Evolutionary conservation across 768 basidiomycete genomes (phyloP).

Genomic region (Pleurotus tuoliensis): DNA sequence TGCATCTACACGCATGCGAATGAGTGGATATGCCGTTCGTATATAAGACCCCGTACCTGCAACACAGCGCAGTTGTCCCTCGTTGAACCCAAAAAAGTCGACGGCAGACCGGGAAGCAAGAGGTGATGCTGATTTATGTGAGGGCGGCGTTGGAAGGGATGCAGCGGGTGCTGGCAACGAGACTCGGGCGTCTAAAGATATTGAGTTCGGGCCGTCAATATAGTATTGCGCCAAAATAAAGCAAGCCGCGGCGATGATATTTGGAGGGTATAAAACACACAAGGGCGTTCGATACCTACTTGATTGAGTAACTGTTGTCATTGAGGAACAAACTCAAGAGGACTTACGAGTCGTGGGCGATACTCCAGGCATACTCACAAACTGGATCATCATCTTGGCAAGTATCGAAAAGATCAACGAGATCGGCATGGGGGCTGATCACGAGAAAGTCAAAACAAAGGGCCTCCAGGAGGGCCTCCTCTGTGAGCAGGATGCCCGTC

Average conservation of each 20-base stretch:
- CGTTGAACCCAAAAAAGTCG: conserved; percentile 62
- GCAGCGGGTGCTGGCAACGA: conserved; percentile 67
- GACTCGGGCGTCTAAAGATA: conserved; percentile 72
- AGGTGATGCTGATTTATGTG: conserved; percentile 69
- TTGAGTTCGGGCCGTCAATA: conserved; percentile 67
- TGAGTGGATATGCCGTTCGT: not conserved
- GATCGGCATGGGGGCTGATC: conserved; percentile 69
- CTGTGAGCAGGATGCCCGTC: conserved; percentile 62
- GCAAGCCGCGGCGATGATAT: conserved; percentile 73
- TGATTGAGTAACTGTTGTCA: conserved; percentile 9
- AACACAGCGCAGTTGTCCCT: conserved; percentile 52
- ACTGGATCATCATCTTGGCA: conserved; percentile 42
- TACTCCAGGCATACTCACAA: conserved; percentile 80
- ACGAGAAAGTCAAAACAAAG: conserved; percentile 85
- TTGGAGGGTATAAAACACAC: conserved; percentile 66
- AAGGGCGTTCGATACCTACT: conserved; percentile 75
- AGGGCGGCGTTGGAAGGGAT: conserved; percentile 78
- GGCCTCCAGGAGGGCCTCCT: conserved; percentile 77
- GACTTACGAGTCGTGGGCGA: conserved; percentile 83
- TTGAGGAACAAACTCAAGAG: conserved; percentile 4
- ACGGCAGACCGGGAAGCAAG: conserved; percentile 65
- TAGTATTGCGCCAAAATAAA: conserved; percentile 73
- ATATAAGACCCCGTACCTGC: conserved; percentile 43
- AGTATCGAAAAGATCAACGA: conserved; percentile 69
- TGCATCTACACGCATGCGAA: conserved; percentile 40